These are phyloP conservation scores for Xerophyta viscosa DNA, from an alignment of 106 monocot genomes.

Conservation along the genomic window DNA sequence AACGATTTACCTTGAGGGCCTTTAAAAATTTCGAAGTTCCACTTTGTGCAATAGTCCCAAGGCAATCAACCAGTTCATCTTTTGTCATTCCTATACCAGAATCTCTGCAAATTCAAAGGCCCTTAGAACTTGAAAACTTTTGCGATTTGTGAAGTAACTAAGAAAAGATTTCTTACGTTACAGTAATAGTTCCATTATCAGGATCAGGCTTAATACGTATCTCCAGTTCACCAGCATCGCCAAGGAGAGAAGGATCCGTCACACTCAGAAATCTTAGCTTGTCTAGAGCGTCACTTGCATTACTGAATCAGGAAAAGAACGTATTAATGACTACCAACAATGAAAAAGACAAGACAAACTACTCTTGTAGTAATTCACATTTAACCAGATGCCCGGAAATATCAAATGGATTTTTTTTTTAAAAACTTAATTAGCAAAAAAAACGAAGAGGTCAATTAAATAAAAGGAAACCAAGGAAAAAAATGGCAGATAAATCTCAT, in stretches of 20 bases:
- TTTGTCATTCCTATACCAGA: conserved; percentile 99
- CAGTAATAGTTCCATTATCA: conserved; percentile 87
- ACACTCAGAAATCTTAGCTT: conserved; percentile 95
- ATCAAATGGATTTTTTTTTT: too few relatives aligned
- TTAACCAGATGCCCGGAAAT: too few relatives aligned
- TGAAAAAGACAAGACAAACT: too few relatives aligned
- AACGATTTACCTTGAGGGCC: conserved; percentile 67
- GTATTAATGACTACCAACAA: too few relatives aligned
- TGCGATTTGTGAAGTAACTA: too few relatives aligned
- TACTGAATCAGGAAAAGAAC: conserved; percentile 66
- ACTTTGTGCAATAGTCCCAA: conserved; percentile 99
- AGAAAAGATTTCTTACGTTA: conserved; percentile 29
- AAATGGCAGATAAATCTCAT: too few relatives aligned
- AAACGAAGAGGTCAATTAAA: too few relatives aligned
- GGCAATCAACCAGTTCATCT: conserved; percentile 90
- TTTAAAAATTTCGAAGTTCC: conserved; percentile 94
- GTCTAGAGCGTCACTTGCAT: conserved; percentile 97
- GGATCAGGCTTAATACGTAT: conserved; percentile 92
- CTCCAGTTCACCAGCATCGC: conserved; percentile 71
- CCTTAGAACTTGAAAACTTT: too few relatives aligned
- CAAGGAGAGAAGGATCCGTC: conserved; percentile 76
- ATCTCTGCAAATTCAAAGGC: conserved; percentile 38
- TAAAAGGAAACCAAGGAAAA: too few relatives aligned
- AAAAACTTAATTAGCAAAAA: too few relatives aligned
- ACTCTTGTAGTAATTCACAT: too few relatives aligned